These are phyloP conservation scores for Gynostemma pentaphyllum DNA, from an alignment of 306 rosid species.

Conservation along the genomic window DNA sequence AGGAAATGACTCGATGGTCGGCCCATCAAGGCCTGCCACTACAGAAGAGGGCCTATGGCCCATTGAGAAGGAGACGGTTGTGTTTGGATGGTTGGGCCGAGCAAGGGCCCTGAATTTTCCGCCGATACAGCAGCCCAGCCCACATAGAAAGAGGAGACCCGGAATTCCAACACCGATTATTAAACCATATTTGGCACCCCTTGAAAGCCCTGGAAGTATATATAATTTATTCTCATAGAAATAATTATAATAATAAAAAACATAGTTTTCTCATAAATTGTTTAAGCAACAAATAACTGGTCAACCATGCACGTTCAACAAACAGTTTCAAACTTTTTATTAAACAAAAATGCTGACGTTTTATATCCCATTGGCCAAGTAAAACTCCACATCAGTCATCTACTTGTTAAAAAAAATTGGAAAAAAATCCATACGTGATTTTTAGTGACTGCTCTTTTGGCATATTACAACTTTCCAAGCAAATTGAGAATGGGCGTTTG, in stretches of 20 bases:
- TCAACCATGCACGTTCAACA: not conserved
- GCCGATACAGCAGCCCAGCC: constrained; percentile 23
- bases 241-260: too few species aligned
- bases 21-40: constrained; percentile 40
- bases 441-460: too few species aligned
- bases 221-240: too few species aligned
- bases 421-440: too few species aligned
- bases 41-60: constrained; percentile 10
- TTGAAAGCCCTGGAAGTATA: constrained; percentile 45
- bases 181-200: constrained; percentile 45
- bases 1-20: constrained; percentile 64
- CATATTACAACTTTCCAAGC: too few species aligned
- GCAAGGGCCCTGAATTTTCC: constrained; percentile 2
- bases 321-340: too few species aligned
- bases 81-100: constrained; percentile 4
- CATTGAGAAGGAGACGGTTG: constrained; percentile 5
- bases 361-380: not conserved
- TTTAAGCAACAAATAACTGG: not conserved
- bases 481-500: too few species aligned
- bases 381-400: not conserved
- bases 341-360: not conserved
- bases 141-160: constrained; percentile 37
- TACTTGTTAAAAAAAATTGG: not conserved
- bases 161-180: constrained; percentile 52
- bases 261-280: too few species aligned